Conservation (phyloP, 192 early-diverging fungal genomes). For the Rhizophagus clarus region DNA sequence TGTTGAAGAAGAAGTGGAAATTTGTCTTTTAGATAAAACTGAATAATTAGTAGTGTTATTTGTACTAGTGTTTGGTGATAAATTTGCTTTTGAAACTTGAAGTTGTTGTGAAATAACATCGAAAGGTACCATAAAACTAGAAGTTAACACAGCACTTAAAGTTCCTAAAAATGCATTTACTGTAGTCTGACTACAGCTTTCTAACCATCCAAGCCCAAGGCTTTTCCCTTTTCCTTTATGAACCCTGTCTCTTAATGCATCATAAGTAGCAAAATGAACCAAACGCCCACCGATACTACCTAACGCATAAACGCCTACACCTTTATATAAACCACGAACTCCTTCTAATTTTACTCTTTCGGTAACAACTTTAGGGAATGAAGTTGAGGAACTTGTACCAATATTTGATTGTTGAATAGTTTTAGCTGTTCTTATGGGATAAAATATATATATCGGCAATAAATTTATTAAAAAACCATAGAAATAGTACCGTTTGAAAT, state of each 20-base stretch:
- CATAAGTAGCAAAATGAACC: slow-evolving; percentile 35
- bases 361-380: not conserved
- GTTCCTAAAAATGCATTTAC: slow-evolving; percentile 29
- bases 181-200: not conserved
- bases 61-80: too few relatives aligned
- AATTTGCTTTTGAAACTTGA: slow-evolving; percentile 6
- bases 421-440: slow-evolving; percentile 32
- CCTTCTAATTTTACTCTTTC: slow-evolving; percentile 28
- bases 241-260: slow-evolving; percentile 26
- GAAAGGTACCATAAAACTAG: slow-evolving; percentile 31
- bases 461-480: slow-evolving; percentile 33
- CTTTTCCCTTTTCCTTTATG: not conserved
- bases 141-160: slow-evolving; percentile 21
- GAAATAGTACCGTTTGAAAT: slow-evolving; percentile 32
- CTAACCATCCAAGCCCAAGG: slow-evolving; percentile 20
- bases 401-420: slow-evolving; percentile 33
- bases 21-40: not conserved
- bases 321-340: slow-evolving; percentile 31
- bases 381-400: slow-evolving; percentile 22
- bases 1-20: not conserved
- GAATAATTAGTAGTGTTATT: not conserved
- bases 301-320: slow-evolving; percentile 8
- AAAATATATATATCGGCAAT: slow-evolving; percentile 33
- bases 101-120: slow-evolving; percentile 33
- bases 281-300: slow-evolving; percentile 29